Base-by-base conservation (phyloP, 768 basidiomycete species). In the Tremella mesenterica region DNA sequence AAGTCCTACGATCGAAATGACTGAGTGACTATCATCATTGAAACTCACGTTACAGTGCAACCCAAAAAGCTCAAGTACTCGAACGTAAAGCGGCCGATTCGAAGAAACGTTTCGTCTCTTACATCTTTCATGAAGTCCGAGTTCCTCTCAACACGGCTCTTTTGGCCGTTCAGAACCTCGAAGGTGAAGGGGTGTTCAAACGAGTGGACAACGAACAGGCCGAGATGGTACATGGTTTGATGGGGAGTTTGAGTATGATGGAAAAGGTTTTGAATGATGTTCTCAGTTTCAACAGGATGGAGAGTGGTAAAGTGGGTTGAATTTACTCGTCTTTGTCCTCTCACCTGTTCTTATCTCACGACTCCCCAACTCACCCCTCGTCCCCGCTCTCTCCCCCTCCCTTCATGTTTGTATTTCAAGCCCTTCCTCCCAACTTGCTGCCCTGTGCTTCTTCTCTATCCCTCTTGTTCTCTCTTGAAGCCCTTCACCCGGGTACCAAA, bases 91-190 rank as follows among this genome's bases (percentile, higher is more conserved):
- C 81, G 9, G 48, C 81, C 4, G 90, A 91, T 59, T 86, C 85
- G 4, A 92, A 91, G 70, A 79, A 60, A 83, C 85, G 84, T 81
- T 78, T 75, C 81, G 79, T 58, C n/a, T 75, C 73, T 13, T 75
- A 70, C 58, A 59, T 79, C 62, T 79, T 79, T 59, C 78, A 79
- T 60, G 64, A 74, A 43, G 79, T 80, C 43, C 73, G 68, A 27
- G 70, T 80, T 1, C 79, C 79, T 25, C 74, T 80, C 59, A 80
- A 80, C 57, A 79, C 79, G 13, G 79, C 78, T 20, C 56, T 91
- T 13, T 77, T 93, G 45, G 88, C 91, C 0, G 85, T 92, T 16
- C 91, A 95, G 75, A 93, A 96, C 65, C 83, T 93, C 80, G 84
- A 86, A 56, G 88, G 86, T 0, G 81, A 82, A 0, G 81, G 84